phyloP scores from a whole-genome alignment of 345 rosid species.

The Brassica juncea region DNA sequence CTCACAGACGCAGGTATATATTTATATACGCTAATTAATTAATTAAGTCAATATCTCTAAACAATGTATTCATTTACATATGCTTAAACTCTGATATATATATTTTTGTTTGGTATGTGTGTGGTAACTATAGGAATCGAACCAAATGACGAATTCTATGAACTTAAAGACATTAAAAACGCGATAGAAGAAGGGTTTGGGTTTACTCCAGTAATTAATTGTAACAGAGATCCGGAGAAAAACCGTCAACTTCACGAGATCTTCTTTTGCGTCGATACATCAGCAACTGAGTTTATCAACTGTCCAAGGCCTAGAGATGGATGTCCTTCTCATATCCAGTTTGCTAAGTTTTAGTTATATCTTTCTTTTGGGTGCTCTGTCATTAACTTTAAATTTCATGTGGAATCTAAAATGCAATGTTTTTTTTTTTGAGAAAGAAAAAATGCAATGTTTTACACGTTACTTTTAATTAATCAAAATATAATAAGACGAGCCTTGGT shows the following conservation, averaged over 20 bases:
- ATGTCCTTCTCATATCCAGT: constrained; percentile 58
- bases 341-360: constrained; percentile 54
- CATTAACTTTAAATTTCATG: background rate
- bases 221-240: constrained; percentile 55
- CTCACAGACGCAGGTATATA: constrained; percentile 49
- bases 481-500: background rate
- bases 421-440: background rate
- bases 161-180: constrained; percentile 38
- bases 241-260: constrained; percentile 60
- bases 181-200: constrained; percentile 57
- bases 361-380: background rate
- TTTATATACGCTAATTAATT: background rate
- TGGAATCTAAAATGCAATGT: background rate
- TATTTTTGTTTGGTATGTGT: background rate
- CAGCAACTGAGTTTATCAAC: constrained; percentile 61
- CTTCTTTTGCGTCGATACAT: constrained; percentile 67
- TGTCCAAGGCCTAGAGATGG: constrained; percentile 55
- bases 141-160: constrained; percentile 64
- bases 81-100: background rate
- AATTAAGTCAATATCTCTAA: background rate
- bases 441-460: background rate
- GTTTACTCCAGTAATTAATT: constrained; percentile 55
- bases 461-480: background rate
- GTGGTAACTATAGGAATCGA: constrained; percentile 49
- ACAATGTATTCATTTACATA: background rate